Conservation (phyloP, 805 yeast genomes). For the Grigorovia humatica region DNA sequence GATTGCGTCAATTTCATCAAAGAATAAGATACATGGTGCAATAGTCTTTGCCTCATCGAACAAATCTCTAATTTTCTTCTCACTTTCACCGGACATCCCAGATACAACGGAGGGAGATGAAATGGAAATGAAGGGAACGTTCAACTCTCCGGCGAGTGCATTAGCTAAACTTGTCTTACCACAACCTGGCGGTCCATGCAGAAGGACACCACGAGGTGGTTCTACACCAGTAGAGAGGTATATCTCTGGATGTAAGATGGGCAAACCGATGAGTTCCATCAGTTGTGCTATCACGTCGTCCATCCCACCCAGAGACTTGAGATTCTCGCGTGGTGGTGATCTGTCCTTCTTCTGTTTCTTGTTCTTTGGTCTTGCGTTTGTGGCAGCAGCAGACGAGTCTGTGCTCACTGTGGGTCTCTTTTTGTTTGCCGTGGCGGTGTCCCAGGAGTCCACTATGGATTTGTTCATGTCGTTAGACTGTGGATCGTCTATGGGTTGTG, state of each 20-base stretch:
- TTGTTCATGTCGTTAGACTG: slow-evolving; percentile 56
- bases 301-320: slow-evolving; percentile 81
- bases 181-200: slow-evolving; percentile 99
- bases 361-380: slow-evolving; percentile 39
- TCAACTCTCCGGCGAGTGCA: slow-evolving; percentile 89
- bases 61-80: slow-evolving; percentile 83
- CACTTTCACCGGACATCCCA: slow-evolving; percentile 99
- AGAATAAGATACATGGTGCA: slow-evolving; percentile 88
- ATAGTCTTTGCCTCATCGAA: slow-evolving; percentile 83
- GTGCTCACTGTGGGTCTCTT: neutral
- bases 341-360: slow-evolving; percentile 44
- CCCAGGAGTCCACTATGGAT: slow-evolving; percentile 68
- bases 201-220: slow-evolving; percentile 84
- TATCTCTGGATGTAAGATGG: slow-evolving; percentile 88
- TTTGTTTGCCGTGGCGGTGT: slow-evolving; percentile 3
- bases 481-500: neutral
- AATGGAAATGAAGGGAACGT: slow-evolving; percentile 82
- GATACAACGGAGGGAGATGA: slow-evolving; percentile 95
- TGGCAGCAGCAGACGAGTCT: slow-evolving; percentile 20
- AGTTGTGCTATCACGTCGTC: slow-evolving; percentile 75
- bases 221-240: slow-evolving; percentile 81
- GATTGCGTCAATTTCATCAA: slow-evolving; percentile 96
- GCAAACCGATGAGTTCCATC: slow-evolving; percentile 85
- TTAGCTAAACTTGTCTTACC: slow-evolving; percentile 96
- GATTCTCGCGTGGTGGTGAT: slow-evolving; percentile 56